Base-by-base conservation (phyloP, 2,329 filamentous ascomycete species). In the Fusarium sp. region DNA sequence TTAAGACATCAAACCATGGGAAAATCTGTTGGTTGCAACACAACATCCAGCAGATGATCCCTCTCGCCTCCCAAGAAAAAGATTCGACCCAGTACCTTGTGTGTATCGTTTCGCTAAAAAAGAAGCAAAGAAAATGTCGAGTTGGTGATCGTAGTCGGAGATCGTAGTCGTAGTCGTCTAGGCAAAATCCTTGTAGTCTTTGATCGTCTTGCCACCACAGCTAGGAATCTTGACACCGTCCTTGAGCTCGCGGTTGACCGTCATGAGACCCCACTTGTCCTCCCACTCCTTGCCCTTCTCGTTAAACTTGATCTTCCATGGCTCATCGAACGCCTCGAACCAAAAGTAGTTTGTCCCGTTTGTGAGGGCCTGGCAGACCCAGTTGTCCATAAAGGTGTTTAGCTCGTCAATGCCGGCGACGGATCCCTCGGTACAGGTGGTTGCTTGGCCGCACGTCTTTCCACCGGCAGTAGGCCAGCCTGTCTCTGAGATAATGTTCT, bases 291-390 rank as follows among this genome's bases (percentile, higher is more conserved):
- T 87, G 45, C 87, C 85, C 67, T 83, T 83, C 6, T 86, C 86
- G 82, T 98, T 93, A 84, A 92, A 98, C 20, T 83, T 80, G 65
- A 93, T 86, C 85, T 98, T 98, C 96, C 96, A 98, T 3, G 95
- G 95, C 87, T 98, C 96, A 81, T 98, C 96, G 81, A 98, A 98
- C 11, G 95, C 95, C 81, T 95, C 94, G 82, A 98, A 98, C 96
- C 96, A 98, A 81, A 98, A 98, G 82, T 97, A 98, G 76, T 97
- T 92, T 2, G 95, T 98, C 54, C 92, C 93, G 79, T 98, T 97
- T 27, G 85, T 86, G 72, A 98, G 84, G 13, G 93, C 92, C 61
- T 91, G 87, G 82, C 96, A 98, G 0, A 98, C 91, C 92, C 94
- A 98, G 73, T 91, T 90, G 2, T 91, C 86, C 90, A 98, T 92